Conservation (phyloP, 2,329 filamentous ascomycete species). For the Pestalotiopsis sp. region DNA sequence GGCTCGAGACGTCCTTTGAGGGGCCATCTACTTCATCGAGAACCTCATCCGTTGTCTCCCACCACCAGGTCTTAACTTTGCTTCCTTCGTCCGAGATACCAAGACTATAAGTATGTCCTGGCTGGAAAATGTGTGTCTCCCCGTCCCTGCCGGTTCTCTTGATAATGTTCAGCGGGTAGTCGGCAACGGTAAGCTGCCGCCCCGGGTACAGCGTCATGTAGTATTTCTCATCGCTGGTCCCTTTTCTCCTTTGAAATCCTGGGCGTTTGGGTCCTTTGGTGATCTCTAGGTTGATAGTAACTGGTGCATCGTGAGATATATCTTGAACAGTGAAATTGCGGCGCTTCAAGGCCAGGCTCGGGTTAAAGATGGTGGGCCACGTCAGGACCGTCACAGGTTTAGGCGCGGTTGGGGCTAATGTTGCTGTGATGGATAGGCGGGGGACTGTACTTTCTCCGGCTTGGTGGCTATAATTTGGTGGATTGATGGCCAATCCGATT, state of each 20-base stretch:
- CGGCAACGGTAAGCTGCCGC: not conserved
- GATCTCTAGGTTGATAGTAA: not conserved
- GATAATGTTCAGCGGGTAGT: not conserved
- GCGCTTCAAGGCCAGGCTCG: slow-evolving; percentile 9
- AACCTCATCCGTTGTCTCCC: not conserved
- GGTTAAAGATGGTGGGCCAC: slow-evolving; percentile 13
- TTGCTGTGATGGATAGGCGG: slow-evolving; percentile 7
- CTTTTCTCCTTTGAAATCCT: not conserved
- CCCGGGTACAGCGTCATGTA: slow-evolving; percentile 7
- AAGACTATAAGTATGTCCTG: not conserved
- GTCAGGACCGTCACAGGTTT: slow-evolving; percentile 9
- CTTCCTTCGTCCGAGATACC: not conserved
- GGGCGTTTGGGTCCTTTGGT: not conserved
- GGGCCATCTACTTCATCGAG: not conserved
- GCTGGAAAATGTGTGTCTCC: not conserved
- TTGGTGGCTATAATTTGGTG: not conserved
- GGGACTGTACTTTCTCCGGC: not conserved
- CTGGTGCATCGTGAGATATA: slow-evolving; percentile 11
- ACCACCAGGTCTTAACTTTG: not conserved
- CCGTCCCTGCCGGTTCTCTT: not conserved
- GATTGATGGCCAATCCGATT: not conserved
- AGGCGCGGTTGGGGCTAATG: slow-evolving; percentile 4
- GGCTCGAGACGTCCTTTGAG: not conserved
- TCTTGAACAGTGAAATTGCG: slow-evolving; percentile 12
- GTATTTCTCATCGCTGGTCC: not conserved